Base-by-base conservation (phyloP, 257 asterid genomes). In the Petunia secreta region DNA sequence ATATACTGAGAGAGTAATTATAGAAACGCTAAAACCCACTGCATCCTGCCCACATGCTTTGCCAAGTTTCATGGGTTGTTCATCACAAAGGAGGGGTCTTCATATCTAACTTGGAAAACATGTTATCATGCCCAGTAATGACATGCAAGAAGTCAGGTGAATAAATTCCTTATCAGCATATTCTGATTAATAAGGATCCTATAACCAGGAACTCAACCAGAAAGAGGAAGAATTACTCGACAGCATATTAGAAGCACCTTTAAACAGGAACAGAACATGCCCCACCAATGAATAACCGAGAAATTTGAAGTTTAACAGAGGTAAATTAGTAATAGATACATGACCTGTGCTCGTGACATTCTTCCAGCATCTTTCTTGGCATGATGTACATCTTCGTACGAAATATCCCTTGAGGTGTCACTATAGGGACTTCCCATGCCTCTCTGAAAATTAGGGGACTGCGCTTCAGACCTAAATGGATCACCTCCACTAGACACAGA, bases 401-500 rank as follows among this genome's bases (percentile, higher is more conserved):
- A 89, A 81, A 84, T 76, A 78, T 89, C 95, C 81, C 83, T 85
- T 83, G 97, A 91, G 80, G 89, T 79, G 79, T 86, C 96, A 86
- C 89, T 88, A 37, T 75, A 79, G 59, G 97, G 92, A 84, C 94
- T 92, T 82, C 92, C 93, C 54, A 81, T 80, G 80, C 85, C 94
- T 82, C 83, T 87, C 81, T 88, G 93, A 52, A 87, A 85, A 85
- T 79, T 89, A 52, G 94, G 92, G 2, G 91, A 91, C 78, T 79
- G 85, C 34, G 73, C 63, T 66, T 80, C 91, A 11, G 89, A 83
- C 85, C 88, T 89, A 80, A 88, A 87, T 57, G 88, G 89, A 77
- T 91, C 91, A 66, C 90, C 86, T 80, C 95, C 91, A 86, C 91
- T 88, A 82, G 92, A 88, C 83, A 82, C 88, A 74, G 94, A 88